phyloP scores from a whole-genome alignment of 1,284 basidiomycete genomes.

The Cryptococcus sp. region DNA sequence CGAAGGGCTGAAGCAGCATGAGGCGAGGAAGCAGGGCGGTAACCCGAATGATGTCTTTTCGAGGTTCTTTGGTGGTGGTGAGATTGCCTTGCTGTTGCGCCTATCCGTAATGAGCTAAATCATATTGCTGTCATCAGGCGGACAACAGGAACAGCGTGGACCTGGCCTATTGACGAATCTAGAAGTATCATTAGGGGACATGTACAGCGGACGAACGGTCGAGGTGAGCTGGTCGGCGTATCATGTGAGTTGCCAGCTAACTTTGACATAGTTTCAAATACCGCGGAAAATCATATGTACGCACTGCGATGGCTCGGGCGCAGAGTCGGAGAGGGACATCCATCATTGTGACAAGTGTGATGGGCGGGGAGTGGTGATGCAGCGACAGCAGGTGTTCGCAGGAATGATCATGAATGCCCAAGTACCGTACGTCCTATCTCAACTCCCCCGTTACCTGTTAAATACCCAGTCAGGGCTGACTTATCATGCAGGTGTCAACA shows the following conservation, averaged over 20 bases:
- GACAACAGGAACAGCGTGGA: slow-evolving; percentile 74
- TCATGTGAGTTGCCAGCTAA: neutral
- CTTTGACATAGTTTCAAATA: slow-evolving; percentile 72
- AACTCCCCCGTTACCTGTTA: neutral
- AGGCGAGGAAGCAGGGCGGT: slow-evolving; percentile 61
- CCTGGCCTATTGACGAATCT: slow-evolving; percentile 82
- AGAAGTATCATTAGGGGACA: slow-evolving; percentile 79
- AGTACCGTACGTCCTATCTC: slow-evolving; percentile 43
- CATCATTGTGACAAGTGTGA: slow-evolving; percentile 76
- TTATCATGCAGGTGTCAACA: slow-evolving; percentile 63
- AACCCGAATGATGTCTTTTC: slow-evolving; percentile 87
- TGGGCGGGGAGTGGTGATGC: slow-evolving; percentile 79
- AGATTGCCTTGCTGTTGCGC: slow-evolving; percentile 39
- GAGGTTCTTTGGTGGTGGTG: slow-evolving; percentile 78
- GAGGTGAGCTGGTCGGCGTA: slow-evolving; percentile 62
- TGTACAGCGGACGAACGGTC: slow-evolving; percentile 80
- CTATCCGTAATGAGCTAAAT: neutral
- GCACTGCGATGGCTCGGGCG: slow-evolving; percentile 88
- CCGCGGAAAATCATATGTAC: slow-evolving; percentile 87
- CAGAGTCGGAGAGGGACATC: slow-evolving; percentile 81
- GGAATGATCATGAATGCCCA: slow-evolving; percentile 73
- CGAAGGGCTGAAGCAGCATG: slow-evolving; percentile 83
- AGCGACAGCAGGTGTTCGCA: slow-evolving; percentile 90
- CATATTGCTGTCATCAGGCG: slow-evolving; percentile 49
- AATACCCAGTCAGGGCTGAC: neutral